These are phyloP conservation scores for Rhodamnia rubescens DNA, from an alignment of 345 rosid genomes.

Conservation along the genomic window DNA sequence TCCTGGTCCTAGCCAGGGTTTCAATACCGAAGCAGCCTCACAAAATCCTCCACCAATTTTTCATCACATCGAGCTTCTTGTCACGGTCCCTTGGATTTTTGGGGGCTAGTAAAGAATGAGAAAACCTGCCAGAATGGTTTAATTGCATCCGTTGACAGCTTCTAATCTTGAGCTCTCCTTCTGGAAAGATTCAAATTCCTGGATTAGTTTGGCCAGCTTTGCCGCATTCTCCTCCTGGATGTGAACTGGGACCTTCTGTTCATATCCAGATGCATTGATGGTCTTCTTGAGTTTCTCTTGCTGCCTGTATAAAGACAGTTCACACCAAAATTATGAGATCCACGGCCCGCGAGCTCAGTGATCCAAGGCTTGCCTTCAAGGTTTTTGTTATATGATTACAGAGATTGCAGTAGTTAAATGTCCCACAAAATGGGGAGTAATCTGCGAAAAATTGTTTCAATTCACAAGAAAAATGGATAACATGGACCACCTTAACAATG, in stretches of 20 bases:
- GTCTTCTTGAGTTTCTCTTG: constrained; percentile 63
- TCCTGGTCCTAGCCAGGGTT: background rate
- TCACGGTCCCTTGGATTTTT: background rate
- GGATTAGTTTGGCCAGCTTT: constrained; percentile 53
- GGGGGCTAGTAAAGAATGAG: background rate
- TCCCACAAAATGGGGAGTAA: background rate
- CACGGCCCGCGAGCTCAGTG: background rate
- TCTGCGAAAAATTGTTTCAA: background rate
- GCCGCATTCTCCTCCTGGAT: constrained; percentile 46
- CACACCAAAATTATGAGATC: background rate
- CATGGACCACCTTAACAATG: background rate
- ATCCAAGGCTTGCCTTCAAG: background rate
- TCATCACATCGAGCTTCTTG: background rate
- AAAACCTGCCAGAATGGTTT: background rate
- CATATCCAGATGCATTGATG: constrained; percentile 50
- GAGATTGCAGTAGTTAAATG: too few relatives aligned
- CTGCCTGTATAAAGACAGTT: constrained; percentile 35
- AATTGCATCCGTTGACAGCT: constrained; percentile 9
- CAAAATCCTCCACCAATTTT: background rate
- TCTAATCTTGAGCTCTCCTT: constrained; percentile 41
- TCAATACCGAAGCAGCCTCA: background rate
- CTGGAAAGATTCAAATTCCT: constrained; percentile 55
- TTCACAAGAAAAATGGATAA: background rate
- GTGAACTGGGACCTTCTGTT: constrained; percentile 58
- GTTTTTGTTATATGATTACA: background rate